Conservation (phyloP, 2,329 filamentous ascomycete species). For the Ascomycota sp. region DNA sequence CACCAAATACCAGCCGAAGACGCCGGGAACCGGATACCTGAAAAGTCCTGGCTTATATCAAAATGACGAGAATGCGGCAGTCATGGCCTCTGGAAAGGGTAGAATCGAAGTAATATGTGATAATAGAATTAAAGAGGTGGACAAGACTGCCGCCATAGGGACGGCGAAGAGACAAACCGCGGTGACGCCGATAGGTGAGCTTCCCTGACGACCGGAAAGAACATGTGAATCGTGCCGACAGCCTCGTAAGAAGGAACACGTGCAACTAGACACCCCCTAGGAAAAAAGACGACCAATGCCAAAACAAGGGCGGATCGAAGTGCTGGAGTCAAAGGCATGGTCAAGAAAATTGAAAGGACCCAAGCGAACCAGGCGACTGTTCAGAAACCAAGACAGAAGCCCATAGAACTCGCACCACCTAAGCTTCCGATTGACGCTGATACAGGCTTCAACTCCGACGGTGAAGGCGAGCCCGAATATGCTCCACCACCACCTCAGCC, state of each 20-base stretch:
- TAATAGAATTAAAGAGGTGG: constrained; percentile 22
- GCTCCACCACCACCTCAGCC: constrained; percentile 55
- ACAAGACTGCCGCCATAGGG: constrained; percentile 28
- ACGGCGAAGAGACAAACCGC: constrained; percentile 32
- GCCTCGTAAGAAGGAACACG: constrained; percentile 16
- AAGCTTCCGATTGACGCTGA: constrained; percentile 45
- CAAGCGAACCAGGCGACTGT: constrained; percentile 36
- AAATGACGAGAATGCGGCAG: constrained; percentile 61
- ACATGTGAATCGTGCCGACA: constrained; percentile 2
- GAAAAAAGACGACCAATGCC: constrained; percentile 91
- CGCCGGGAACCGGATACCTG: constrained; percentile 51
- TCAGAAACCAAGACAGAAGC: constrained; percentile 37
- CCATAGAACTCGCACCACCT: constrained; percentile 28
- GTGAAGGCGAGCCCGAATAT: constrained; percentile 70
- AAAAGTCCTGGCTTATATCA: constrained; percentile 69
- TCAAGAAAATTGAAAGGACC: constrained; percentile 41
- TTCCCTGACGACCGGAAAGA: neutral
- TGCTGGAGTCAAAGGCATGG: constrained; percentile 38
- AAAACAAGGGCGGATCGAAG: constrained; percentile 53
- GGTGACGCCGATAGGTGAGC: constrained; percentile 61
- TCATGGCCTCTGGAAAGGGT: constrained; percentile 16
- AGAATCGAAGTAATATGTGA: constrained; percentile 24
- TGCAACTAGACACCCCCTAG: constrained; percentile 53
- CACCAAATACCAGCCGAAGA: constrained; percentile 64
- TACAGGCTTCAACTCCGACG: constrained; percentile 17